These are phyloP conservation scores for Grammothele lineata DNA, from an alignment of 768 basidiomycete species.

Conservation along the genomic window DNA sequence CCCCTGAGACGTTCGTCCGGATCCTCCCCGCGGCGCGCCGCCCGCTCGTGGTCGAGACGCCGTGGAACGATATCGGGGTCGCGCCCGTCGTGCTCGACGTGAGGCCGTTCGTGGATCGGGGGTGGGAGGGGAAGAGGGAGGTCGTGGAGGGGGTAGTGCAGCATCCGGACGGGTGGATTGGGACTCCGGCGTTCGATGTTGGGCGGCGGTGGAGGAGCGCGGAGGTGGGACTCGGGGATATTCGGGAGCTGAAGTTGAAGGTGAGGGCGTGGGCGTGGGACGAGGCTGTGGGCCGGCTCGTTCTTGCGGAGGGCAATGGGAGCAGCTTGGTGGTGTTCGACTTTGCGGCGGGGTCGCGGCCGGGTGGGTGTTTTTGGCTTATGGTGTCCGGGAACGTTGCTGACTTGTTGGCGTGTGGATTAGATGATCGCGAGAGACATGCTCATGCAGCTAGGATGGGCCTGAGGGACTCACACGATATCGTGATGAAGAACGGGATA, in stretches of 20 bases:
- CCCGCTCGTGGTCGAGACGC: constrained; percentile 6
- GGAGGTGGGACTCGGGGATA: too few species aligned
- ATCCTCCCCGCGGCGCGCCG: constrained; percentile 7
- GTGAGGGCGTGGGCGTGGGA: constrained; percentile 60
- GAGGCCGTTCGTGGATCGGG: constrained; percentile 6
- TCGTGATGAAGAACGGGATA: too few species aligned
- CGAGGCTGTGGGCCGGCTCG: constrained; percentile 57
- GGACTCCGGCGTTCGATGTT: constrained; percentile 2
- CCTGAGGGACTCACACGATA: too few species aligned
- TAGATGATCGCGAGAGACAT: too few species aligned
- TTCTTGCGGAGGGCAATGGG: constrained; percentile 42
- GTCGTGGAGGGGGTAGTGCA: neutral
- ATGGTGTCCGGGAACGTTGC: too few species aligned
- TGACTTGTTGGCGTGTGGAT: too few species aligned
- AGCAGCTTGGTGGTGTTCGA: constrained; percentile 44
- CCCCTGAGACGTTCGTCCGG: neutral
- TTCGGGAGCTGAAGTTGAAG: constrained; percentile 21
- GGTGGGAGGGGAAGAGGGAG: neutral
- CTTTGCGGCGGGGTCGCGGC: constrained; percentile 35
- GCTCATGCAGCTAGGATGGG: too few species aligned
- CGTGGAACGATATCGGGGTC: constrained; percentile 9
- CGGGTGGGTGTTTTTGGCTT: constrained; percentile 28
- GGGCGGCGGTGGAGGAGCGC: neutral
- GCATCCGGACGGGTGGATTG: constrained; percentile 11
- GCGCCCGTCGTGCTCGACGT: constrained; percentile 10